Percentiles rank a stretch among this genome's conserved stretches.
Evolutionary conservation across 768 basidiomycete genomes (phyloP).

Genomic region (Termitomyces sp.): DNA sequence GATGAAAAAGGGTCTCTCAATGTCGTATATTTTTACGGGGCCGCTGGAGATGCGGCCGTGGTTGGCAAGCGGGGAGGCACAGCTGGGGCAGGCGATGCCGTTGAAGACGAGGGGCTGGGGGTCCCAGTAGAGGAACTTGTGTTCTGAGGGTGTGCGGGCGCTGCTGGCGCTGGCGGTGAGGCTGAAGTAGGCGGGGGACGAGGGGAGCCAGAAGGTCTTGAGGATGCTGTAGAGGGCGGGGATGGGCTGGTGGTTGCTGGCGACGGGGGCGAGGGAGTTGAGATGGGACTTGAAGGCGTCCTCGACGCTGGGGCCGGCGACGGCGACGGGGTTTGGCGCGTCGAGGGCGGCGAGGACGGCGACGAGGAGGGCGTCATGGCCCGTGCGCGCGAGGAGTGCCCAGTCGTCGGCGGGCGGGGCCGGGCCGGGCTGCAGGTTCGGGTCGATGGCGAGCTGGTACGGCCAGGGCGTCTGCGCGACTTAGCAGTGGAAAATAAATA

Average conservation of each 20-base stretch:
- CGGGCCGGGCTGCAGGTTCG: slow-evolving; percentile 33
- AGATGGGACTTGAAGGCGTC: slow-evolving; percentile 79
- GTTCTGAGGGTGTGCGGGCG: slow-evolving; percentile 63
- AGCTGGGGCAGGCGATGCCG: slow-evolving; percentile 69
- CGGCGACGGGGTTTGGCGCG: slow-evolving; percentile 58
- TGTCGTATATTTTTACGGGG: slow-evolving; percentile 74
- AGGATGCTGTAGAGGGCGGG: slow-evolving; percentile 72
- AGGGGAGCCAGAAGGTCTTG: slow-evolving; percentile 82
- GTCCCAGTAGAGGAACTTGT: slow-evolving; percentile 85
- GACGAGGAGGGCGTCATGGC: slow-evolving; percentile 52
- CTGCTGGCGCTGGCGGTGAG: slow-evolving; percentile 68
- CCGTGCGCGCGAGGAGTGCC: slow-evolving; percentile 50
- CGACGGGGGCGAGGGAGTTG: slow-evolving; percentile 50
- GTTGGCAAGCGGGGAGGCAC: slow-evolving; percentile 54
- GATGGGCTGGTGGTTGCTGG: slow-evolving; percentile 40
- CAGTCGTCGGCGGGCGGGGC: slow-evolving; percentile 43
- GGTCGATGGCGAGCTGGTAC: slow-evolving; percentile 32
- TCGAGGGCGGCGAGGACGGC: slow-evolving; percentile 52
- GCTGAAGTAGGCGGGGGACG: slow-evolving; percentile 70
- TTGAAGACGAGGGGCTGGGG: slow-evolving; percentile 79
- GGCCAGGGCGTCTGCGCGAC: neutral
- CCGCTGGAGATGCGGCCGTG: slow-evolving; percentile 69
- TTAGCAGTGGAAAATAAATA: neutral
- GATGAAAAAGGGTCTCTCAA: slow-evolving; percentile 75
- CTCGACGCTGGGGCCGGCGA: slow-evolving; percentile 58